These are phyloP conservation scores for Boehmeria nivea DNA, from an alignment of 306 rosid species.

Conservation along the genomic window DNA sequence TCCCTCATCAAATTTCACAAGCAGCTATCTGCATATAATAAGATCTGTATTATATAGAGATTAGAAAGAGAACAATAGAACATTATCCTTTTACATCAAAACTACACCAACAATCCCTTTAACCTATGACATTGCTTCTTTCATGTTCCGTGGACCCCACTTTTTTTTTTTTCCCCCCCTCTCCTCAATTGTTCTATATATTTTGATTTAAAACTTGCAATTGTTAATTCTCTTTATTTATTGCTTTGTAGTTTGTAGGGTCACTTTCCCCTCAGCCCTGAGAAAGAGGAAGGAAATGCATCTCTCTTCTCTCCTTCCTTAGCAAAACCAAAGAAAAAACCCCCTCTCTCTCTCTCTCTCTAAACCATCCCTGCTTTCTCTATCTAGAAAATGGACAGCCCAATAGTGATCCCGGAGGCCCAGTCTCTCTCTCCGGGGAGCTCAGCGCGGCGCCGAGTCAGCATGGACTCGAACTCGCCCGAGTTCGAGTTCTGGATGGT, in stretches of 20 bases:
- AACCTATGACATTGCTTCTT: constrained; percentile 22
- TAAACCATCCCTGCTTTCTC: not conserved
- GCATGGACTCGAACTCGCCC: constrained; percentile 53
- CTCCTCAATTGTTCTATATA: too few species aligned
- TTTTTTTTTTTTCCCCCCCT: too few species aligned
- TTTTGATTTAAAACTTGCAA: too few species aligned
- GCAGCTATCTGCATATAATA: not conserved
- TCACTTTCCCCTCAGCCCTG: constrained; percentile 13
- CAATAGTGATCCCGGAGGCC: constrained; percentile 19
- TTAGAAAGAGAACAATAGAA: not conserved
- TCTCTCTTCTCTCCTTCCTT: constrained; percentile 17
- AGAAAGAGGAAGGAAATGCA: not conserved
- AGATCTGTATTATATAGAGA: not conserved
- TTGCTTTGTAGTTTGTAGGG: constrained; percentile 14
- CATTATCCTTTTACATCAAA: constrained; percentile 12
- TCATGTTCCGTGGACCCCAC: constrained; percentile 26
- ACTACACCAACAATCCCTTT: constrained; percentile 6
- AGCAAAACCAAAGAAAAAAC: constrained; percentile 12
- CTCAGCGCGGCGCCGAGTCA: constrained; percentile 13
- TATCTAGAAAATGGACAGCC: constrained; percentile 36
- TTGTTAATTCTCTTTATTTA: constrained; percentile 4
- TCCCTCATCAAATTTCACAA: not conserved
- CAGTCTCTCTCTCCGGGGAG: constrained; percentile 23
- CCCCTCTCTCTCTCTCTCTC: not conserved
- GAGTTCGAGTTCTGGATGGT: constrained; percentile 98